Evolutionary conservation across 768 basidiomycete genomes (phyloP), one percentile per base, ranked within the genome.

Genomic region (Coprinellus aureogranulatus): DNA sequence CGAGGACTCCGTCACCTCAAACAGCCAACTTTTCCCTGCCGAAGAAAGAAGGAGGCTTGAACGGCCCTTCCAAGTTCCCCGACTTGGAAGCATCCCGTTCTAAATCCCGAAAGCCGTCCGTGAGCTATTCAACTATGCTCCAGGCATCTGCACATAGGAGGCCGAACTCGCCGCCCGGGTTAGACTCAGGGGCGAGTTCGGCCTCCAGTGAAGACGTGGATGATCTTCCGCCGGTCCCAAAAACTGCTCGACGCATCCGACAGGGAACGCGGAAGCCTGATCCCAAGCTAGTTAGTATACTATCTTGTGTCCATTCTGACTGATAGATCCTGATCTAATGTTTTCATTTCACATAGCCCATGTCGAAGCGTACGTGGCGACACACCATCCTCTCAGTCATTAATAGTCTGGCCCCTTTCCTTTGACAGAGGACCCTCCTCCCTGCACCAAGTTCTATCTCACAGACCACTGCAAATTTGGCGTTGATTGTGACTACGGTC

Each of bases 391-490:
- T 5, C 40, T 23, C 12, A 41, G 4, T n/a, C 25, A 16, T n/a
- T 12, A 27, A 20, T 14, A 51, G 14, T 34, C 28, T 57, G 26
- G 20, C n/a, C 23, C 5, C 39, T 25, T 40, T 34, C 14, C 42
- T 54, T 34, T 61, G 30, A 34, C 64, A 85, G 85, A 87, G 63
- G 81, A 74, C 64, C 86, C 86, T 1, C 80, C 87, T 23, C 86
- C 87, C 16, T 88, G 87, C 66, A 87, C 85, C 18, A 69, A 85
- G 50, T 86, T 83, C 69, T 88, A 87, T 65, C 73, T 88, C 26
- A 77, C 82, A 28, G 76, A 74, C 34, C 34, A 34, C 47, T 88
- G 87, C 74, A 83, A 84, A 64, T 79, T 80, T 55, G 85, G 82
- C 16, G 65, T 71, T 9, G 77, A 78, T 25, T 88, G 86, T 66